Evolutionary conservation across 2,329 filamentous ascomycete genomes (phyloP), one percentile per base, ranked within the genome.

Genomic region (Ustulina deusta): DNA sequence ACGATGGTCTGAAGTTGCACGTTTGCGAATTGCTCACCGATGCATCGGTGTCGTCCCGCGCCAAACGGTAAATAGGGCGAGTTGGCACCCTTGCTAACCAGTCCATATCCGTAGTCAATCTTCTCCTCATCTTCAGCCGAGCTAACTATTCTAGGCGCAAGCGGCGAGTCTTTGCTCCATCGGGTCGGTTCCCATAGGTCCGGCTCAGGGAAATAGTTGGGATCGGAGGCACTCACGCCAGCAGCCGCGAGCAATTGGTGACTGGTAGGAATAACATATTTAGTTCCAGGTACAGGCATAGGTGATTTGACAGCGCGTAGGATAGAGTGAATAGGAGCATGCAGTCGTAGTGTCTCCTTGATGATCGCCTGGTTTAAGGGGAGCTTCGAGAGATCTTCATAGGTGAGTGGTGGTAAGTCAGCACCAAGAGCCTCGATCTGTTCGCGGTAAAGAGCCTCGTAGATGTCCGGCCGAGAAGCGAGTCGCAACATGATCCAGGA

Each of bases 1-100:
- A 91, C 84, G 72, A 98, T 97, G 51, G 93, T 94, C 78, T 94
- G 91, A 70, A 98, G 85, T 82, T 98, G 95, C 65, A 97, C 86
- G 78, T 97, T 97, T 73, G 95, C 95, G 79, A 97, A 98, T 77
- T 97, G 93, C 85, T 98, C 95, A 72, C 95, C 95, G 77, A 98
- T 97, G 82, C 95, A 98, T 72, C 95, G 87, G 82, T 98, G 95
- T 73, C 95, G 87, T 48, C 95, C 95, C 34, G 94, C 95, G 66
- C 95, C 95, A 78, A 98, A 98, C 1, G 95, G 95, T 55, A 98
- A 88, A 79, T 97, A 98, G 0, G 95, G 94, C 60, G 92, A 97
- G 67, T 89, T 89, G 15, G 93, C 91, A 63, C 95, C 95, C 85
- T 97, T 97, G 85, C 89, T 94, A 73, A 97, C 92, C 58, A 97